Evolutionary conservation across 2,329 filamentous ascomycete genomes (phyloP), one percentile per base, ranked within the genome.

Genomic region (Colletotrichum sidae): DNA sequence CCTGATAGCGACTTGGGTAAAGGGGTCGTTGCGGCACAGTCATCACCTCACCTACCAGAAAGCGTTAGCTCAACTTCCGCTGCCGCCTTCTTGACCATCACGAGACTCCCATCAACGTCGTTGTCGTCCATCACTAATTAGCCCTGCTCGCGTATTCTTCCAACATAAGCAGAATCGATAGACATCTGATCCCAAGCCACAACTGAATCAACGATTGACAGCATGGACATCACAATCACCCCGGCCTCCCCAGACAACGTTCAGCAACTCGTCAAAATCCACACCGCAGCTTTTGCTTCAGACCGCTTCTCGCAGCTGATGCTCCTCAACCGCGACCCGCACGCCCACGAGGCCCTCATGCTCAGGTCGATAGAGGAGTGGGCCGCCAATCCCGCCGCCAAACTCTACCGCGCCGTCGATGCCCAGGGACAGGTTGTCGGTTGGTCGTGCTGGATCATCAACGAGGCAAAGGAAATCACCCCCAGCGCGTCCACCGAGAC

Each of bases 231-330:
- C 8, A 8, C 45, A 3, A 8, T 57, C 12, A 6, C 9, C 7
- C 6, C 25, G 7, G 46, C 55, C 6, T 4, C 3, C 8, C 15
- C 49, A 10, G 50, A 41, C 13, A 50, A 60, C 5, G 17, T 65
- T 8, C 8, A 17, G 7, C 33, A 33, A 2, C 62, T 61, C 25
- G 45, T 65, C 13, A 7, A 35, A 8, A 33, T 61, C 2, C 57
- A 65, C 25, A 41, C 39, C 38, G 51, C 39, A 8, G 62, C 62
- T 9, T 55, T 61, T 45, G 52, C 13, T 15, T 11, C 46, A 8
- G 62, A 65, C 12, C 62, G 38, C 17, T 65, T 61, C 33, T 61
- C 62, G 13, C 61, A 55, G 9, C 8, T 65, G n/a, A 65, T 65
- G 57, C 51, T 55, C 10, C 46, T 65, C 35, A 44, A 49, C 15